These are phyloP conservation scores for Hemisphaericaspora xylofermentans DNA, from an alignment of 1,139 yeast genomes.

Conservation along the genomic window DNA sequence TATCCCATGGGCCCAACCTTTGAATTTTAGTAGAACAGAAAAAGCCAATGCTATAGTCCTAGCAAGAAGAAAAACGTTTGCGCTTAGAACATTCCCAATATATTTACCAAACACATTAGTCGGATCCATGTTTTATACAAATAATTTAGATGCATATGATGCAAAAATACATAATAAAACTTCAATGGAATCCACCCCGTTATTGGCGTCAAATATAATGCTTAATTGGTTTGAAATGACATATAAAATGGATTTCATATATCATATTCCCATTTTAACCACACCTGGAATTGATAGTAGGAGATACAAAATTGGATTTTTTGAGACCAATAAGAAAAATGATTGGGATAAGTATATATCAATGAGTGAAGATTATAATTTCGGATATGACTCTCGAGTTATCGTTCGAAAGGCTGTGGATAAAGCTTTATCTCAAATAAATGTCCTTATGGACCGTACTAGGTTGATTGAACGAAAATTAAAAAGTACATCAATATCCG, in stretches of 20 bases:
- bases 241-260: slow-evolving; percentile 17
- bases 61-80: slow-evolving; percentile 27
- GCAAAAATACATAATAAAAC: slow-evolving; percentile 10
- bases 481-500: not conserved
- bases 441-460: slow-evolving; percentile 6
- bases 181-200: slow-evolving; percentile 21
- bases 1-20: slow-evolving; percentile 26
- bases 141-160: slow-evolving; percentile 4
- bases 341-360: slow-evolving; percentile 23
- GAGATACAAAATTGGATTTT: slow-evolving; percentile 16
- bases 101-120: slow-evolving; percentile 27
- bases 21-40: slow-evolving; percentile 11
- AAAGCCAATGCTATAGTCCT: slow-evolving; percentile 15
- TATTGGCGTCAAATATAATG: slow-evolving; percentile 28
- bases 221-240: slow-evolving; percentile 31
- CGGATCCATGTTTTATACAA: slow-evolving; percentile 24
- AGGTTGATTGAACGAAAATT: slow-evolving; percentile 5
- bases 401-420: slow-evolving; percentile 11
- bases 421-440: slow-evolving; percentile 9
- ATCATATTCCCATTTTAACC: slow-evolving; percentile 33
- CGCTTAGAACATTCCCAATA: slow-evolving; percentile 23
- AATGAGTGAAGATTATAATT: slow-evolving; percentile 21
- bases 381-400: slow-evolving; percentile 12
- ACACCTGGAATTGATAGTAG: slow-evolving; percentile 31
- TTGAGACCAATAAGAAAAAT: slow-evolving; percentile 8